Evolutionary conservation across 2,329 filamentous ascomycete species (phyloP).

Genomic region (Cercospora nicotianae): DNA sequence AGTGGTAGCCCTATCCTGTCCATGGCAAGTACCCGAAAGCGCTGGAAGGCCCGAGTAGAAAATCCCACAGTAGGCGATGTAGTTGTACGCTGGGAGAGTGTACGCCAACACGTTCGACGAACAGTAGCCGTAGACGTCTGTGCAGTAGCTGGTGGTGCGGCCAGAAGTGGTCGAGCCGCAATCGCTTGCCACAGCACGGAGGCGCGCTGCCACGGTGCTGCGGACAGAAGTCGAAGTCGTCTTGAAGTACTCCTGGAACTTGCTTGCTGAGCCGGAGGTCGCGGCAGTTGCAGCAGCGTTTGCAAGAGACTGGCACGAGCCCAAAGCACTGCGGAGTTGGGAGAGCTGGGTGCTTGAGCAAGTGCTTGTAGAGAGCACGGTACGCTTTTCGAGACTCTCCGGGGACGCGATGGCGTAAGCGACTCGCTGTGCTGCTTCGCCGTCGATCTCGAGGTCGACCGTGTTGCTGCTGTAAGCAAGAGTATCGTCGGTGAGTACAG

Average conservation of each 20-base stretch:
- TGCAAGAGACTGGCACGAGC: constrained; percentile 11
- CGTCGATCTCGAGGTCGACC: constrained; percentile 59
- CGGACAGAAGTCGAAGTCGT: constrained; percentile 50
- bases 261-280: constrained; percentile 11
- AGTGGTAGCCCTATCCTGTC: constrained; percentile 66
- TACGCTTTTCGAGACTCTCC: constrained; percentile 7
- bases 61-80: constrained; percentile 62
- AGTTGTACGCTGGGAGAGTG: constrained; percentile 50
- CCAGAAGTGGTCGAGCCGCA: constrained; percentile 55
- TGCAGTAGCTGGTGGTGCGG: constrained; percentile 59
- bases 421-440: constrained; percentile 53
- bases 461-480: constrained; percentile 61
- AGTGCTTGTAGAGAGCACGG: constrained; percentile 6
- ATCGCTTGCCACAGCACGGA: constrained; percentile 57
- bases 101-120: constrained; percentile 54
- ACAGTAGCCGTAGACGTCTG: constrained; percentile 58
- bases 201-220: constrained; percentile 52
- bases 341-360: constrained; percentile 12
- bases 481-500: constrained; percentile 53
- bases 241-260: constrained; percentile 53
- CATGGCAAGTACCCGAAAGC: constrained; percentile 57
- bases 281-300: constrained; percentile 11
- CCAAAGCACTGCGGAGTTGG: constrained; percentile 12
- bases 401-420: constrained; percentile 45
- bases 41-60: constrained; percentile 59